Base-by-base conservation (phyloP, 208 protist species). In the Porcisia hertigi region DNA sequence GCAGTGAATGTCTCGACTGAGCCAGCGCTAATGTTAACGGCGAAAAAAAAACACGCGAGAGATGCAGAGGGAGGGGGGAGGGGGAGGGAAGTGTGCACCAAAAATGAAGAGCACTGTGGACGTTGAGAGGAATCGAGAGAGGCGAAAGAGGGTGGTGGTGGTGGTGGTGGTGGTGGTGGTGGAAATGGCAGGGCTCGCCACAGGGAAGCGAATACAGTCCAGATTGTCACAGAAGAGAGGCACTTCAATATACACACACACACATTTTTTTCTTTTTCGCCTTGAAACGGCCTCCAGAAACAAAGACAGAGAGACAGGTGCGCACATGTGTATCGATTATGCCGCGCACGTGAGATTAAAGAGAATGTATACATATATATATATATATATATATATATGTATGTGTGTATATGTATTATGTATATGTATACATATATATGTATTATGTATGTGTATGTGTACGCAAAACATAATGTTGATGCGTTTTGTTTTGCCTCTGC, bases 51-150 rank as follows among this genome's bases (percentile, higher is more conserved):
- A 18, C 16, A 43, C 39, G 5, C 36, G 34, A 49, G 41, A 34
- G 8, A 52, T 3, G 36, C 63, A n/a, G 41, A 75, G 53, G 34
- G 43, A 58, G n/a, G 72, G 30, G 30, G 30, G 23, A 85, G 25
- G 82, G 71, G 25, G n/a, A 55, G 30, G 30, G 14, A 14, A 66
- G 71, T 30, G 30, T 30, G 0, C 30, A 30, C 30, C 30, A 30
- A 30, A 30, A 30, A 30, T 39, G 57, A 54, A 58, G 49, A 58
- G 54, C 41, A 66, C 18, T 58, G 20, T 20, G 14, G 43, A 30
- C 53, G 30, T 30, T 36, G 58, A 54, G 47, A 45, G 18, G n/a
- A 3, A 14, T 14, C 18, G 25, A 49, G 11, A 49, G 58, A 62
- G 58, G 36, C 25, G 54, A n/a, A 23, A 9, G 54, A 30, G 54